These are phyloP conservation scores for Fusarium concolor DNA, from an alignment of 2,329 filamentous ascomycete genomes.

Conservation along the genomic window DNA sequence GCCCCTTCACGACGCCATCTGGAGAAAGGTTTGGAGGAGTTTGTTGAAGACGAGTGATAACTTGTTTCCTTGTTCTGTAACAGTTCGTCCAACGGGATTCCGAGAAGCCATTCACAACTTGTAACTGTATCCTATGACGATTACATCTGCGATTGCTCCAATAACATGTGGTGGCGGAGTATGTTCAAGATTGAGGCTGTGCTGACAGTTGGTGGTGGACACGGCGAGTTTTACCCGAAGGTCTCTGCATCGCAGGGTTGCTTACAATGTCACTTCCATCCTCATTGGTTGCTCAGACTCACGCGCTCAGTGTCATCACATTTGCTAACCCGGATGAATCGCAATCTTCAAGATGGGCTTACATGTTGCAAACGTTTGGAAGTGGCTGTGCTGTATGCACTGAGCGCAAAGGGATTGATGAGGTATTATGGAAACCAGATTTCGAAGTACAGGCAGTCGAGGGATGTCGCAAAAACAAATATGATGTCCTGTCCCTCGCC, in stretches of 20 bases:
- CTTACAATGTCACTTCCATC: rapidly evolving
- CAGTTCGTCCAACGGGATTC: not conserved
- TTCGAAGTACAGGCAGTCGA: too few species aligned
- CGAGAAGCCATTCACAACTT: not conserved
- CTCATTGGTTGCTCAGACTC: not conserved
- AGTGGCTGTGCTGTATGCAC: not conserved
- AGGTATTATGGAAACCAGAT: too few species aligned
- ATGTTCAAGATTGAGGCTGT: not conserved
- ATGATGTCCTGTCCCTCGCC: too few species aligned
- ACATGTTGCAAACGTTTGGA: not conserved
- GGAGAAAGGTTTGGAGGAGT: too few species aligned
- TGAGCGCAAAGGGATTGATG: too few species aligned
- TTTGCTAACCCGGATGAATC: not conserved
- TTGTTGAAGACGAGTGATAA: not conserved
- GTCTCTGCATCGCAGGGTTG: not conserved
- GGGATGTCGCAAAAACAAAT: too few species aligned
- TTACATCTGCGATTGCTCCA: rapidly evolving
- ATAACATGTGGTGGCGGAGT: not conserved
- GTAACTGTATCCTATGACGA: not conserved
- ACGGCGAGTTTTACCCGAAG: not conserved
- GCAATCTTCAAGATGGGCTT: rapidly evolving
- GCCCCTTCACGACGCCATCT: too few species aligned
- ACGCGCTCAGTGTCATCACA: not conserved
- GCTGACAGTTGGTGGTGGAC: not conserved
- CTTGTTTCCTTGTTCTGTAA: too few species aligned